A percentile compares a stretch with the other conserved stretches of the same genome.
These are phyloP conservation scores for Rhodocollybia butyracea DNA, from an alignment of 768 basidiomycete genomes.

Conservation along the genomic window DNA sequence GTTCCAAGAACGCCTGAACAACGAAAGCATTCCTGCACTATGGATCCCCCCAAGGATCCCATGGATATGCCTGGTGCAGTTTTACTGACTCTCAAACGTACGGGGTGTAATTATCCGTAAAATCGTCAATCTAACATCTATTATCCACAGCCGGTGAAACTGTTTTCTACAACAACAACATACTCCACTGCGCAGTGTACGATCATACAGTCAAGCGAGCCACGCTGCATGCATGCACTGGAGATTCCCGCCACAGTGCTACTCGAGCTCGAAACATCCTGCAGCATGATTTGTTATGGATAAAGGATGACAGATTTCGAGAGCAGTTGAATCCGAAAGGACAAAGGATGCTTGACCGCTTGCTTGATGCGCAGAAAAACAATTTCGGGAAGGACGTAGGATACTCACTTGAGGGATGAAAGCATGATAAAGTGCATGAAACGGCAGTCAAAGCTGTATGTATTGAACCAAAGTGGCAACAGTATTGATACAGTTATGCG, in stretches of 20 bases:
- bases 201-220: conserved; percentile 44
- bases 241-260: conserved; percentile 58
- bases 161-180: conserved; percentile 79
- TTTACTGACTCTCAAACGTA: conserved; percentile 51
- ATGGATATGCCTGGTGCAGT: conserved; percentile 70
- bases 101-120: conserved; percentile 15
- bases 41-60: conserved; percentile 52
- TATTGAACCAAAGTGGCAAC: background rate
- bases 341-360: conserved; percentile 1
- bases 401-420: conserved; percentile 5
- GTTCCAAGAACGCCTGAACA: conserved; percentile 55
- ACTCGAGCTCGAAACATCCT: conserved; percentile 68
- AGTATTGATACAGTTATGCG: too few relatives aligned
- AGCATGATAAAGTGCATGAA: background rate
- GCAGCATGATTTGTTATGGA: conserved; percentile 73
- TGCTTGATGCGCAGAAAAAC: conserved; percentile 1
- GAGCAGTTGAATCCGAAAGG: conserved; percentile 7
- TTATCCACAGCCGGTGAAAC: conserved; percentile 58
- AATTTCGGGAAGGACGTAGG: background rate
- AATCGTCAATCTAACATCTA: background rate
- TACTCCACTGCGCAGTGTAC: conserved; percentile 73
- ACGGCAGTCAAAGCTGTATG: background rate
- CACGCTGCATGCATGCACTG: conserved; percentile 71
- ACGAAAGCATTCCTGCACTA: conserved; percentile 47
- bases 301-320: conserved; percentile 40